Base-by-base conservation (phyloP, 129 eudicot species). In the Deinandra increscens region DNA sequence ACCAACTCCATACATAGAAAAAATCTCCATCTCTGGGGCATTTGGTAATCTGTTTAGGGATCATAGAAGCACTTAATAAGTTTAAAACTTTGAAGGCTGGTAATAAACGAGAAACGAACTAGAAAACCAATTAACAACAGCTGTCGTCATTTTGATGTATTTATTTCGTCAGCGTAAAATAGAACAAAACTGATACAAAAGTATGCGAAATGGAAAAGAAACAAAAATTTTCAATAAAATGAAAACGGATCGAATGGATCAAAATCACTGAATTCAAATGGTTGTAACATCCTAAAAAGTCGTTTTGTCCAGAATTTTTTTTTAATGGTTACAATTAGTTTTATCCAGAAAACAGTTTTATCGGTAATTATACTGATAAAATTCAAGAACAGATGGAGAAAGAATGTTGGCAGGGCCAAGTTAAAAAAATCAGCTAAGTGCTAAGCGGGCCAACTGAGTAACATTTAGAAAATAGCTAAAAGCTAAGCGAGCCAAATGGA, bases 1-100 rank as follows among this genome's bases (percentile, higher is more conserved):
- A 68, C 97, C 97, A 14, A 90, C 95, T 73, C 91, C 97, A 70
- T 90, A 87, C 84, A 90, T 81, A 4, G 97, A 87, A 68, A 84
- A 84, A 4, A 90, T 83, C 66, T 90, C 97, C 97, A 90, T 83
- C 11, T 81, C 88, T 11, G 97, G 89, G 22, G 97, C 97, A 75
- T 87, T 81, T 29, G 97, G 97, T 70, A 90, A 83, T 76, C 97
- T 90, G 85, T 23, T 58, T 74, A 79, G 50, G 61, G 46, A 76
- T 59, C 29, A 44, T 34, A 71, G 42, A 51, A 22, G 19, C 15
- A 38, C 18, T 10, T 56, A 26, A 56, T 26, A 56, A 56, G 62
- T 26, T 29, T 56, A 11, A 12, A 26, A 56, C 39, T 26, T 56
- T 26, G 0, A 56, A 26, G 37, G 34, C n/a, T 11, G 8, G 13